These are phyloP conservation scores for Tremellales sp. DNA, from an alignment of 1,284 basidiomycete species.

Conservation along the genomic window DNA sequence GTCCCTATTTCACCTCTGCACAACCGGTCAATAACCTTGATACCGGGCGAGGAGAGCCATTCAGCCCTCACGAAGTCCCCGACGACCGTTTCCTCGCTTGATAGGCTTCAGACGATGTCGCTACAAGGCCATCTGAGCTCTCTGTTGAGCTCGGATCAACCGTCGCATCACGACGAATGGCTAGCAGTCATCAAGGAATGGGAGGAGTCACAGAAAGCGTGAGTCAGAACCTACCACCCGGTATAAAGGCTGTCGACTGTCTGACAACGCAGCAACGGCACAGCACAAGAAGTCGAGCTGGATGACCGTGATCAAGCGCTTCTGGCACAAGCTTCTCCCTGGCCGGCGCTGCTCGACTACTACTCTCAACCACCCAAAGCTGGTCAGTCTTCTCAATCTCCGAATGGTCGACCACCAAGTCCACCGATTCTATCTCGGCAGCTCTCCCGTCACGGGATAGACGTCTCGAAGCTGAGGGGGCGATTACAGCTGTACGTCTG, in stretches of 20 bases:
- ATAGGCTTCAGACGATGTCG: too few relatives aligned
- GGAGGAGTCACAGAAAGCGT: not conserved
- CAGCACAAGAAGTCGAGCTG: not conserved
- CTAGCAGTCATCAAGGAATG: not conserved
- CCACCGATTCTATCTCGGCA: not conserved
- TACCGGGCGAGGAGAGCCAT: too few relatives aligned
- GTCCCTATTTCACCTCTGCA: too few relatives aligned
- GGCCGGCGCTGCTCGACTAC: slow-evolving; percentile 6
- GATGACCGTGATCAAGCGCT: not conserved
- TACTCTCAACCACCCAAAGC: not conserved
- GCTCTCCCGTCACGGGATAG: not conserved
- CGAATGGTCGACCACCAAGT: too few relatives aligned
- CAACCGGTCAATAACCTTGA: too few relatives aligned
- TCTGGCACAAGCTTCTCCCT: not conserved
- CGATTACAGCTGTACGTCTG: slow-evolving; percentile 3
- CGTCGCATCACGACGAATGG: slow-evolving; percentile 1
- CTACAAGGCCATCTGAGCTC: not conserved
- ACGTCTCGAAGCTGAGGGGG: not conserved
- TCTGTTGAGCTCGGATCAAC: not conserved
- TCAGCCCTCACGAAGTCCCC: not conserved
- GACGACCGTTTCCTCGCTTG: not conserved
- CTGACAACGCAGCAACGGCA: not conserved
- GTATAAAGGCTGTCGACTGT: too few relatives aligned
- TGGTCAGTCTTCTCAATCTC: not conserved
- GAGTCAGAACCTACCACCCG: not conserved